Base-by-base conservation (phyloP, 2,329 filamentous ascomycete genomes). In the Cercospora canescens region DNA sequence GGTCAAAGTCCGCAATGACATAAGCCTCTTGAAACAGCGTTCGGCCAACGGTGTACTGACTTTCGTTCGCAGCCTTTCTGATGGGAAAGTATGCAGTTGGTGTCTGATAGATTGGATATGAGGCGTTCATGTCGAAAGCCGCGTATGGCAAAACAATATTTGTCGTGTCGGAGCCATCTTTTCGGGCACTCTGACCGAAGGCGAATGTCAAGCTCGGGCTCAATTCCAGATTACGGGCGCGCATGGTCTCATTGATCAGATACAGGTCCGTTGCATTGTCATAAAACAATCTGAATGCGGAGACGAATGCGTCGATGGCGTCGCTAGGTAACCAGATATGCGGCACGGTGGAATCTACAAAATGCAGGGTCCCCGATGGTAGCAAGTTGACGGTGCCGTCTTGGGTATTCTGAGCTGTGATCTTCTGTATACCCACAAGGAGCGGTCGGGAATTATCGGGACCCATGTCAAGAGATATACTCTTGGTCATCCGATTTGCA, bases 1-100 rank as follows among this genome's bases (percentile, higher is more conserved):
- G 39, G 7, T 41, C 39, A 21, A 41, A 84, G 66, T 85, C 81
- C 6, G 83, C 81, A 3, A 76, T 78, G 56, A 85, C 66, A 67
- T 85, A 84, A 2, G 89, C 85, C 76, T 92, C 89, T 74, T 92
- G 90, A 62, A 93, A 79, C 69, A 92, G 92, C 0, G 86, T 85
- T 35, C 89, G 84, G 7, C 90, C 90, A 37, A 92, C 83, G 12
- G 89, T 85, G 75, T 87, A 85, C 69, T 87, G 83, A 14, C 80
- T 81, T 37, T 83, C 82, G 64, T 85, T 82, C 21, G 82, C 73
- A 11, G 86, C 81, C 65, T 85, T 85, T 71, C 86, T 84, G 60
- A 93, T 81, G 3, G 89, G 89, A 66, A 92, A 92, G 73, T 92
- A 92, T 11, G 57, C 85, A 0, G 86, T 87, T 50, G 86, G 84